Conservation (phyloP, 768 basidiomycete genomes). For the Panus rudis region DNA sequence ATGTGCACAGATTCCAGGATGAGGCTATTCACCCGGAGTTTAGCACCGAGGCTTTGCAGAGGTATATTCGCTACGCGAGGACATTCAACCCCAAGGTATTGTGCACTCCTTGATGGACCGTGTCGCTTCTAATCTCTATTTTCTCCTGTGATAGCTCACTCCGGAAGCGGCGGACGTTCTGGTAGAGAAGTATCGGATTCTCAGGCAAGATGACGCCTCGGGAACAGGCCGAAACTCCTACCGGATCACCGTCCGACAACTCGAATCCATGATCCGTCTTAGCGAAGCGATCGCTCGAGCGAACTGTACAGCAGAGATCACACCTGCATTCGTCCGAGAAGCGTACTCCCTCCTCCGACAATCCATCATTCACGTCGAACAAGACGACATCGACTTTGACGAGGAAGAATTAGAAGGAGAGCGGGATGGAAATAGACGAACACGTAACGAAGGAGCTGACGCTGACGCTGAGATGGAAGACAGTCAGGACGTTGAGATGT, state of each 20-base stretch:
- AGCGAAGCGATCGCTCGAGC: conserved; percentile 96
- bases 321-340: conserved; percentile 89
- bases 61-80: conserved; percentile 94
- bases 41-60: conserved; percentile 90
- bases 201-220: conserved; percentile 88
- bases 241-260: conserved; percentile 94
- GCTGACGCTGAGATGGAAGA: conserved; percentile 37
- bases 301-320: conserved; percentile 96
- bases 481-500: conserved; percentile 59
- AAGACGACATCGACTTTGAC: conserved; percentile 97
- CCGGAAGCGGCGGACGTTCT: conserved; percentile 88
- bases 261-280: conserved; percentile 97
- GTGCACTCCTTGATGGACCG: conserved; percentile 1
- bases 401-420: conserved; percentile 73
- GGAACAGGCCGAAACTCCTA: conserved; percentile 89
- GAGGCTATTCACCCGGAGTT: conserved; percentile 95
- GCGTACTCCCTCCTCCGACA: conserved; percentile 90
- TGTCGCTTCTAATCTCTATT: conserved; percentile 6
- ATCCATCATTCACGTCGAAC: conserved; percentile 98
- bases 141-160: conserved; percentile 55
- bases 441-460: conserved; percentile 20
- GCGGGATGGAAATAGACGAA: conserved; percentile 32
- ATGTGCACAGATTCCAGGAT: conserved; percentile 93
- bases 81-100: conserved; percentile 95
- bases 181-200: conserved; percentile 89